Percentiles rank a stretch among this genome's conserved stretches.
Evolutionary conservation across 257 asterid genomes (phyloP).

Genomic region (Primulina eburnea): DNA sequence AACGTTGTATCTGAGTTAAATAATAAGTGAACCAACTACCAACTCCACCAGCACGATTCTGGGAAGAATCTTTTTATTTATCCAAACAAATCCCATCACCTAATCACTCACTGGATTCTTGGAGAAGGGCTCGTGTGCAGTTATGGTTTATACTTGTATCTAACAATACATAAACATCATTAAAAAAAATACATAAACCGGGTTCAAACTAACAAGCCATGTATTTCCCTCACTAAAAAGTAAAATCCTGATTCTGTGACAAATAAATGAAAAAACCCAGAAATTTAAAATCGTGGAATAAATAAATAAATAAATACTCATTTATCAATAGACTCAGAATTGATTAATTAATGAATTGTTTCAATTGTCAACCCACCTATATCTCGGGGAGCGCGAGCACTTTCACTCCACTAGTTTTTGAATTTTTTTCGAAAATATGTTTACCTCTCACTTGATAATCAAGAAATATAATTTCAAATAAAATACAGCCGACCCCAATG

Average conservation of each 20-base stretch:
- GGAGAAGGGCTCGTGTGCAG: slow-evolving; percentile 20
- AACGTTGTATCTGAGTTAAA: not conserved
- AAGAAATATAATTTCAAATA: too few relatives aligned
- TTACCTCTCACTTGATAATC: too few relatives aligned
- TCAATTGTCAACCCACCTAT: not conserved
- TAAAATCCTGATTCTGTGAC: not conserved
- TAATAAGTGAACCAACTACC: slow-evolving; percentile 34
- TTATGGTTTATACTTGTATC: not conserved
- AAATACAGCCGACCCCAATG: not conserved
- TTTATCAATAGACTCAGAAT: slow-evolving; percentile 30
- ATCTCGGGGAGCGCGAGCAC: not conserved
- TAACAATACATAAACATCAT: too few relatives aligned
- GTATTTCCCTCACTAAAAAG: too few relatives aligned
- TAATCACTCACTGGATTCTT: slow-evolving; percentile 36
- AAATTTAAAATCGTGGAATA: slow-evolving; percentile 1
- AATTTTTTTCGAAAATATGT: too few relatives aligned
- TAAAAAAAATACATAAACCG: too few relatives aligned
- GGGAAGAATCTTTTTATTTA: slow-evolving; percentile 18
- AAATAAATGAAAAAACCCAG: slow-evolving; percentile 7
- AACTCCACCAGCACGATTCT: slow-evolving; percentile 41
- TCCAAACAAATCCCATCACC: slow-evolving; percentile 49
- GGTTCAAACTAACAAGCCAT: too few relatives aligned
- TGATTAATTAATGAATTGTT: slow-evolving; percentile 17
- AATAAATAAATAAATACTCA: slow-evolving; percentile 26
- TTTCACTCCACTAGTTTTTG: not conserved